A percentile compares a stretch with the other conserved stretches of the same genome.
These are phyloP conservation scores for Oryza australiensis DNA, from an alignment of 176 grass and related monocot genomes.

Conservation along the genomic window DNA sequence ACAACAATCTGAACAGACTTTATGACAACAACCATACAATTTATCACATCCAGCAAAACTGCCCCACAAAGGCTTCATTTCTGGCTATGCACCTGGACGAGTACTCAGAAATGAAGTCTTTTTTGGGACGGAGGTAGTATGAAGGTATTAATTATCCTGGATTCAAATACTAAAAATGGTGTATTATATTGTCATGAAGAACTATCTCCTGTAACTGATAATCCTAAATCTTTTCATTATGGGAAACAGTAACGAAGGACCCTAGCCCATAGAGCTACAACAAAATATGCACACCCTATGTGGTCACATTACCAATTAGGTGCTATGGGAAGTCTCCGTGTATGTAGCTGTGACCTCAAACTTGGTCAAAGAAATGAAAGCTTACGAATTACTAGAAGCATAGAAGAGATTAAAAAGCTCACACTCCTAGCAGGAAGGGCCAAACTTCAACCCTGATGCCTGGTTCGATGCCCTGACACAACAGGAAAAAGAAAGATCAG, in stretches of 20 bases:
- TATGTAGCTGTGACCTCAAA: not conserved
- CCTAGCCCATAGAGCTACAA: not conserved
- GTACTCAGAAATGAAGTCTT: no score
- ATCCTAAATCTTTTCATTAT: not conserved
- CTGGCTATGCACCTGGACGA: no score
- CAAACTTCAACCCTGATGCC: slow-evolving; percentile 93
- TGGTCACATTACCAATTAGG: slow-evolving; percentile 1
- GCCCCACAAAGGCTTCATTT: no score
- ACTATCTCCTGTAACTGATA: not conserved
- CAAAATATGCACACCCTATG: not conserved
- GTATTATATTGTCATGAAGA: slow-evolving; percentile 6
- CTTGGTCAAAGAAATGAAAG: slow-evolving; percentile 11
- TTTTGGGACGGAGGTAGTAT: not conserved
- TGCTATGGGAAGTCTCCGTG: not conserved
- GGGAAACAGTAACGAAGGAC: not conserved
- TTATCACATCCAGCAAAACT: not conserved
- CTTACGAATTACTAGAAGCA: slow-evolving; percentile 22
- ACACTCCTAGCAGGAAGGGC: slow-evolving; percentile 96
- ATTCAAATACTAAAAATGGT: not conserved
- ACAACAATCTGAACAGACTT: slow-evolving; percentile 2
- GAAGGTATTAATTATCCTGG: not conserved
- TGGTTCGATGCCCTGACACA: slow-evolving; percentile 80
- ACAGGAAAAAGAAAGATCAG: slow-evolving; percentile 39
- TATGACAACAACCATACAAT: not conserved
- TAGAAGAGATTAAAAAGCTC: slow-evolving; percentile 42